phyloP scores from a whole-genome alignment of 2,329 filamentous ascomycete genomes.

The Epichloe elymi region DNA sequence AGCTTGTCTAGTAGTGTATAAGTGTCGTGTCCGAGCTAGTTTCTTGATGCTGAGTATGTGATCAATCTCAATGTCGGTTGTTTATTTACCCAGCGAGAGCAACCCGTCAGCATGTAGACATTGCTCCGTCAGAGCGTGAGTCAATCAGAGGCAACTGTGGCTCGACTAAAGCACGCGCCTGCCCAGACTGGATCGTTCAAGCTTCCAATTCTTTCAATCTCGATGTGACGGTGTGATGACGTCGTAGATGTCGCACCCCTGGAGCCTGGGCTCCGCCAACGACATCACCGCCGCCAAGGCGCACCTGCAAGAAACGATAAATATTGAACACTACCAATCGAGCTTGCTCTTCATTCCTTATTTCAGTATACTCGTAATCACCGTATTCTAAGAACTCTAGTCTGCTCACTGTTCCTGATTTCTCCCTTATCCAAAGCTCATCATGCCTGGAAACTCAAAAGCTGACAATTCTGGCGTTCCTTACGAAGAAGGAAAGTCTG shows the following conservation, averaged over 20 bases:
- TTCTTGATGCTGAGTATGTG: too few relatives aligned
- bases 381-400: neutral
- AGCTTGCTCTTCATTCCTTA: neutral
- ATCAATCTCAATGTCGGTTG: too few relatives aligned
- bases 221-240: constrained; percentile 12
- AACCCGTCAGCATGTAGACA: too few relatives aligned
- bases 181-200: too few relatives aligned
- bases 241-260: constrained; percentile 17
- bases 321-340: neutral
- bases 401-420: too few relatives aligned
- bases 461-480: constrained; percentile 47
- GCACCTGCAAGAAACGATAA: neutral
- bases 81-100: too few relatives aligned
- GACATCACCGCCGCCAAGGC: neutral
- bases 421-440: constrained; percentile 2
- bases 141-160: too few relatives aligned
- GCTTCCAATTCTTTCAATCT: neutral
- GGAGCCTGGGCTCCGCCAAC: constrained; percentile 9
- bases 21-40: too few relatives aligned
- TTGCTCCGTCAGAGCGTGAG: too few relatives aligned
- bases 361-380: neutral
- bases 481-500: constrained; percentile 58
- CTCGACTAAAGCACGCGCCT: too few relatives aligned
- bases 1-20: too few relatives aligned
- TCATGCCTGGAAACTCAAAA: constrained; percentile 38